Evolutionary conservation across 2,329 filamentous ascomycete genomes (phyloP), one percentile per base, ranked within the genome.

Genomic region (Fusarium virguliforme): DNA sequence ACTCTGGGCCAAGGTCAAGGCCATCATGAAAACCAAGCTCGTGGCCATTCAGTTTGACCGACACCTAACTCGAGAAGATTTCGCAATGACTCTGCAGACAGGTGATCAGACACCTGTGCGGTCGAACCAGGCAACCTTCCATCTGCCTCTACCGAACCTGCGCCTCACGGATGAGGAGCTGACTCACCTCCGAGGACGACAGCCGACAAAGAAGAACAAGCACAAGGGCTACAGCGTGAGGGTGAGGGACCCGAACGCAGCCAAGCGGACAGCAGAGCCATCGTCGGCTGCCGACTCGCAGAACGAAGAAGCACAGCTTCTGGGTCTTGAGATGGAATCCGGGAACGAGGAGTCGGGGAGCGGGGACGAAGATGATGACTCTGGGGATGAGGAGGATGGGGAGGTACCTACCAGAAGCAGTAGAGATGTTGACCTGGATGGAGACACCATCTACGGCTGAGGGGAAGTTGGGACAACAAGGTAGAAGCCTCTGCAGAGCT

Each of bases 1-100:
- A 6, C 90, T 93, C 1, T 91, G 94, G 85, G 90, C 91, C 48
- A 97, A 97, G 77, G 90, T 91, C 48, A 94, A 95, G 75, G 90
- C 92, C 3, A 91, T 97, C 71, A 95, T 98, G 91, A 94, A 94
- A 77, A 90, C 91, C 54, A 98, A 97, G 81, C 90, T 97, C 76
- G 86, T 90, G 10, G 87, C 88, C 1, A 87, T 94, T 51, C 86
- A 89, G 22, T 87, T 88, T 50, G 84, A 85, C 8, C 84, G 87
- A 28, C 81, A 82, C 15, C 80, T 90, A 1, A 83, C 82, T 1
- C 72, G 73, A n/a, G 65, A 75, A 35, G 81, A 83, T 56, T 83
- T 83, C 63, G 74, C 76, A 1, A 68, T 77, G 15, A 83, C 81
- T 1, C 61, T 83, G 1, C 73, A 79, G 30, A 76, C 75, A 10